A percentile compares a stretch with the other conserved stretches of the same genome.
These are phyloP conservation scores for Heimioporus punctisporus DNA, from an alignment of 1,284 basidiomycete species.

Conservation along the genomic window DNA sequence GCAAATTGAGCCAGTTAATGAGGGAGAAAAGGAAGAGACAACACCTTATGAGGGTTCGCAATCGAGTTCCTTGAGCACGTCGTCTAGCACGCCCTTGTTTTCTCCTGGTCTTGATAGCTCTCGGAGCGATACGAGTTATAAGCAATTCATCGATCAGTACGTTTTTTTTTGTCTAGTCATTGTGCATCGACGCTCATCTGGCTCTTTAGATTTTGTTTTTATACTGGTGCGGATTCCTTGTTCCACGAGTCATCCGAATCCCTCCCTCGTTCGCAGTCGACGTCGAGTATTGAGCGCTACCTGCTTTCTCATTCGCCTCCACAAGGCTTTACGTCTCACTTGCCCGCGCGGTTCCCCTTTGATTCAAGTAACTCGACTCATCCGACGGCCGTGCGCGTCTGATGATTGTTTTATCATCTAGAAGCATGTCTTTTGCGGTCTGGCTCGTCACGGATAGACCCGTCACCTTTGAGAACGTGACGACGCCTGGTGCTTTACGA, in stretches of 20 bases:
- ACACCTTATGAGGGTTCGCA: constrained; percentile 53
- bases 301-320: constrained; percentile 34
- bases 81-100: constrained; percentile 40
- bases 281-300: constrained; percentile 55
- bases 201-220: constrained; percentile 70
- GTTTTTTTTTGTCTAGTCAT: constrained; percentile 25
- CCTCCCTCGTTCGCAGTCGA: constrained; percentile 54
- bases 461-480: background rate
- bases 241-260: constrained; percentile 26
- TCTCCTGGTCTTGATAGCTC: constrained; percentile 28
- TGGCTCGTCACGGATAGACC: background rate
- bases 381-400: constrained; percentile 5
- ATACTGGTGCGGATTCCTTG: constrained; percentile 52
- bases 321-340: constrained; percentile 13
- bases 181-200: constrained; percentile 3
- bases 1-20: constrained; percentile 3
- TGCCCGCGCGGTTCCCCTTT: constrained; percentile 5
- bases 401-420: background rate
- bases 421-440: too few species aligned
- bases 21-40: constrained; percentile 45
- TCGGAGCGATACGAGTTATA: constrained; percentile 47
- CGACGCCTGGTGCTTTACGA: too few species aligned
- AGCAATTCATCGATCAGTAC: constrained; percentile 64
- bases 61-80: constrained; percentile 42
- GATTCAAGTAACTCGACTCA: too few species aligned